Evolutionary conservation across 352 stramenopile genomes (phyloP).

Genomic region (Globisporangium heterothallicum): DNA sequence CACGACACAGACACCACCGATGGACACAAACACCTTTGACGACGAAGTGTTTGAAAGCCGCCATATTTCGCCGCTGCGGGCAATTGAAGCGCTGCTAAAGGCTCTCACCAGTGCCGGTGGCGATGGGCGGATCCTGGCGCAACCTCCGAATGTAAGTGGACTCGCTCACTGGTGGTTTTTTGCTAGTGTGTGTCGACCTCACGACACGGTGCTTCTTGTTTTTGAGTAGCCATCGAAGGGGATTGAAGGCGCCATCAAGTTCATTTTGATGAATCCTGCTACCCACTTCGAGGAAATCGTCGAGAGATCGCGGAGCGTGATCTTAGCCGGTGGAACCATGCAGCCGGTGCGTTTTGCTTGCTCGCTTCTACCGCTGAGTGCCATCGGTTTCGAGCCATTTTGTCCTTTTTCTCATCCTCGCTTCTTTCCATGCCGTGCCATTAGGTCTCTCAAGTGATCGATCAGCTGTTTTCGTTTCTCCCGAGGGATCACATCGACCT

Average conservation of each 20-base stretch:
- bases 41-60: slow-evolving; percentile 59
- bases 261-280: slow-evolving; percentile 94
- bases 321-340: slow-evolving; percentile 98
- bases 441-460: slow-evolving; percentile 92
- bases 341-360: slow-evolving; percentile 71
- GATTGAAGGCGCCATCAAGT: slow-evolving; percentile 80
- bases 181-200: slow-evolving; percentile 6
- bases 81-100: slow-evolving; percentile 72
- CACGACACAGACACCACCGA: not conserved
- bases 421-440: too few relatives aligned
- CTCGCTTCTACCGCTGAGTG: too few relatives aligned
- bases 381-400: too few relatives aligned
- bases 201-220: too few relatives aligned
- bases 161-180: not conserved
- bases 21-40: slow-evolving; percentile 10
- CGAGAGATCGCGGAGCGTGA: slow-evolving; percentile 90
- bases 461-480: slow-evolving; percentile 89
- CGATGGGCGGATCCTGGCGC: slow-evolving; percentile 72
- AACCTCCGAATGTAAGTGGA: slow-evolving; percentile 48
- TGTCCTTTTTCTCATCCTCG: not conserved
- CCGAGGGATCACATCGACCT: slow-evolving; percentile 78
- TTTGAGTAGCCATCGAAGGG: slow-evolving; percentile 43
- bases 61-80: slow-evolving; percentile 78
- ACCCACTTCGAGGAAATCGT: slow-evolving; percentile 95
- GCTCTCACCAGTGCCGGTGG: slow-evolving; percentile 58